Evolutionary conservation across 176 grass and related monocot genomes (phyloP).

Genomic region (Ampelocalamus luodianensis): DNA sequence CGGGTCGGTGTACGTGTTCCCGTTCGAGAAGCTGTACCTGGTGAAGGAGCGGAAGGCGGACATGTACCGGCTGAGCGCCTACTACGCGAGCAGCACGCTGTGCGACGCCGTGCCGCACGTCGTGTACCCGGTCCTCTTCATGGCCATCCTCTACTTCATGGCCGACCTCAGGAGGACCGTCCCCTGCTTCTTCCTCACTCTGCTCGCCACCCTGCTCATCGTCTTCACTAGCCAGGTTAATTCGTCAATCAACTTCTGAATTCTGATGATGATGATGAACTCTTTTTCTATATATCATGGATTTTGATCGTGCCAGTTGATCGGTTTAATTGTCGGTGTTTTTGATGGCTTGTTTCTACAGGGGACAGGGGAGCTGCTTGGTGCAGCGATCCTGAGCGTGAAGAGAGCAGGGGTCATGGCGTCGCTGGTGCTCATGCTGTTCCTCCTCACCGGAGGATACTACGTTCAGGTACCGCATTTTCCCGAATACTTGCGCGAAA

Average conservation of each 20-base stretch:
- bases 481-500: neutral
- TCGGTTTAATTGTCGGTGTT: no score
- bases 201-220: slow-evolving; percentile 74
- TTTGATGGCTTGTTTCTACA: neutral
- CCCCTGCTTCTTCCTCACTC: slow-evolving; percentile 73
- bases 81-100: slow-evolving; percentile 84
- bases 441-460: slow-evolving; percentile 93
- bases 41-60: slow-evolving; percentile 90
- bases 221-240: slow-evolving; percentile 76
- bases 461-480: slow-evolving; percentile 61
- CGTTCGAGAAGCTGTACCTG: slow-evolving; percentile 87
- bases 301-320: no score
- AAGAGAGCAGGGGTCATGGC: slow-evolving; percentile 77
- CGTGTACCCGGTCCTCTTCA: slow-evolving; percentile 75
- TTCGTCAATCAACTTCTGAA: no score
- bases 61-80: slow-evolving; percentile 85
- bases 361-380: slow-evolving; percentile 87
- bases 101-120: slow-evolving; percentile 83
- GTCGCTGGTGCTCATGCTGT: slow-evolving; percentile 89
- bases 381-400: slow-evolving; percentile 77
- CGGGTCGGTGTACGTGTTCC: slow-evolving; percentile 93
- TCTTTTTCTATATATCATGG: no score
- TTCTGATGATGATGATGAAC: no score
- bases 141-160: slow-evolving; percentile 85
- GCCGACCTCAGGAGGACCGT: slow-evolving; percentile 63